Percentiles rank a stretch among this genome's conserved stretches.
phyloP scores from a whole-genome alignment of 2,329 filamentous ascomycete species.

The Madurella fahalii region DNA sequence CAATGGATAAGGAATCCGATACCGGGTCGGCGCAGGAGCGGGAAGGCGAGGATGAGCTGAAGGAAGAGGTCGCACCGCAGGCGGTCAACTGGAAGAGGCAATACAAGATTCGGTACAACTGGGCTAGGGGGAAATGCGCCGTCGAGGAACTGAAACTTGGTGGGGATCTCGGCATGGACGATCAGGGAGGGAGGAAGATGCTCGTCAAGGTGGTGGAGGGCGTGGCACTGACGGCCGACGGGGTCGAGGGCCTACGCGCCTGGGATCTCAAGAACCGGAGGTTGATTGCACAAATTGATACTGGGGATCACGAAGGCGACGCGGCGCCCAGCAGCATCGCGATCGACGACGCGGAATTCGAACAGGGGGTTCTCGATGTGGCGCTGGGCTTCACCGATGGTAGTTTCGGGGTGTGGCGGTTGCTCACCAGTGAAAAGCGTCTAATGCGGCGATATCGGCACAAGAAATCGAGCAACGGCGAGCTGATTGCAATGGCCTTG shows the following conservation, averaged over 20 bases:
- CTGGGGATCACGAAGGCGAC: constrained; percentile 30
- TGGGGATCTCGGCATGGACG: constrained; percentile 22
- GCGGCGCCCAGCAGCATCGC: constrained; percentile 58
- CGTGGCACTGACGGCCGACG: constrained; percentile 72
- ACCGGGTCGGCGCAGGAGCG: neutral
- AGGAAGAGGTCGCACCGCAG: constrained; percentile 43
- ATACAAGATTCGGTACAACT: constrained; percentile 87
- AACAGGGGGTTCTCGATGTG: constrained; percentile 51
- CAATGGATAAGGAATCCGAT: neutral
- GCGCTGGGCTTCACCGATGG: constrained; percentile 69
- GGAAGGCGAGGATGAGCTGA: constrained; percentile 30
- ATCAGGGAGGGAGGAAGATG: constrained; percentile 52
- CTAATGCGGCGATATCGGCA: constrained; percentile 56
- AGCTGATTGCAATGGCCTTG: constrained; percentile 66
- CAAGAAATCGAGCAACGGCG: constrained; percentile 57
- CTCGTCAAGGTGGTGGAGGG: constrained; percentile 76
- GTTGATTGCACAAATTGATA: constrained; percentile 50
- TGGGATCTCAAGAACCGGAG: constrained; percentile 68
- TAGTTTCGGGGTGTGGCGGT: constrained; percentile 64
- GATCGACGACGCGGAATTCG: constrained; percentile 52
- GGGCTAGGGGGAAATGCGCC: constrained; percentile 76
- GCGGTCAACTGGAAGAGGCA: constrained; percentile 79
- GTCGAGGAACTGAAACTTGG: constrained; percentile 66
- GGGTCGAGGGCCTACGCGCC: constrained; percentile 64
- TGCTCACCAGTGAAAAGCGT: constrained; percentile 43